phyloP scores from a whole-genome alignment of 2,329 filamentous ascomycete species.

The Colletotrichum lentis region DNA sequence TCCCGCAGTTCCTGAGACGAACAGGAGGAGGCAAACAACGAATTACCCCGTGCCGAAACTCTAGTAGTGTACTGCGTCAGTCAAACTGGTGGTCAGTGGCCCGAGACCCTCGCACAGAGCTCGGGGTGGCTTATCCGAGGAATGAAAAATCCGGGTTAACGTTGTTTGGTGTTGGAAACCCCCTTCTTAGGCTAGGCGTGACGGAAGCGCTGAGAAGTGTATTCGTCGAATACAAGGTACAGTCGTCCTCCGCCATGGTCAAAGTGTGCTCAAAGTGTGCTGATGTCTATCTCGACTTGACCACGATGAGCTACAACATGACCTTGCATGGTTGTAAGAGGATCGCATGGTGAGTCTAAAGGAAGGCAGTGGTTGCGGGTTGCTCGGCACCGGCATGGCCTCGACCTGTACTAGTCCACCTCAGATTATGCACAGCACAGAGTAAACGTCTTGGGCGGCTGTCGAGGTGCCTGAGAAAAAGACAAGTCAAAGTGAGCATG shows the following conservation, averaged over 20 bases:
- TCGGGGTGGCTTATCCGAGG: slow-evolving; percentile 1
- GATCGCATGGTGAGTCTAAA: background rate
- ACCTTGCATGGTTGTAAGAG: background rate
- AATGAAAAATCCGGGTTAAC: background rate
- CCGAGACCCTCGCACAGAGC: slow-evolving; percentile 25
- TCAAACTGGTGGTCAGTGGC: slow-evolving; percentile 29
- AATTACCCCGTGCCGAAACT: slow-evolving; percentile 23
- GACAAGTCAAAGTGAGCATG: background rate
- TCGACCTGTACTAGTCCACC: background rate
- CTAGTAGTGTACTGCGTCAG: slow-evolving; percentile 20
- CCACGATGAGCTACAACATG: slow-evolving; percentile 9
- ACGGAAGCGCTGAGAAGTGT: background rate
- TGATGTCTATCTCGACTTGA: background rate
- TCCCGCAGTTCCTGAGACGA: slow-evolving; percentile 32
- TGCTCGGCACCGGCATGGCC: background rate
- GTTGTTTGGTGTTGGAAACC: background rate
- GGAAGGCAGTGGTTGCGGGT: background rate
- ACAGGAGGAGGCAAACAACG: slow-evolving; percentile 11
- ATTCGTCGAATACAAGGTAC: background rate
- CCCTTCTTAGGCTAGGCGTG: slow-evolving; percentile 4
- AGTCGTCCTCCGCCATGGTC: background rate
- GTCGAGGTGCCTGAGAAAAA: slow-evolving; percentile 2
- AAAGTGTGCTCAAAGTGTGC: slow-evolving; percentile 22
- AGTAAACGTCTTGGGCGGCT: background rate
- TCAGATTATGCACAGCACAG: slow-evolving; percentile 17